These are phyloP conservation scores for Myochromella boudieri DNA, from an alignment of 768 basidiomycete genomes.

Conservation along the genomic window DNA sequence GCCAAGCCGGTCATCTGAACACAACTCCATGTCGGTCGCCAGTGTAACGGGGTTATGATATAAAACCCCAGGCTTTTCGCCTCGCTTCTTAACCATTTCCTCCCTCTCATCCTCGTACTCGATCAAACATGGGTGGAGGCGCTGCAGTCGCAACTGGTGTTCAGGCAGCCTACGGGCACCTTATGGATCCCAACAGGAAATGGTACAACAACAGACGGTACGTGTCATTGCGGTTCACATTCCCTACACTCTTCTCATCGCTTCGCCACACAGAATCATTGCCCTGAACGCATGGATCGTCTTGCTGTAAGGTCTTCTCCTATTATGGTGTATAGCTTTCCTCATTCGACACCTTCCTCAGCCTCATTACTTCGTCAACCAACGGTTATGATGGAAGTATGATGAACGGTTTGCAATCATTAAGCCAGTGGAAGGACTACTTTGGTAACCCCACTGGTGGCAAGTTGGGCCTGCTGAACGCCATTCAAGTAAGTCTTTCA, in stretches of 20 bases:
- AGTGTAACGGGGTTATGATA: constrained; percentile 19
- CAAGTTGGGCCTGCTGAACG: constrained; percentile 68
- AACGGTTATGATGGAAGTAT: constrained; percentile 78
- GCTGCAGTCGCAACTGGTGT: constrained; percentile 35
- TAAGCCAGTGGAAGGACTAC: constrained; percentile 60
- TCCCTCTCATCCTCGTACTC: constrained; percentile 22
- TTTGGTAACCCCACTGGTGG: constrained; percentile 59
- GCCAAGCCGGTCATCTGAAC: constrained; percentile 31
- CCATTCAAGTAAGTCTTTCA: constrained; percentile 62
- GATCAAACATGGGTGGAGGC: constrained; percentile 55
- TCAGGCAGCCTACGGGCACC: constrained; percentile 44
- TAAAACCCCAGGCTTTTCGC: constrained; percentile 30
- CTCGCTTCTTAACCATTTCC: constrained; percentile 30
- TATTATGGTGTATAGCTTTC: not conserved
- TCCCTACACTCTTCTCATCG: not conserved
- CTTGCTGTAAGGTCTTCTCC: constrained; percentile 47
- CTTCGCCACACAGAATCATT: constrained; percentile 45
- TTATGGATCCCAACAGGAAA: constrained; percentile 63
- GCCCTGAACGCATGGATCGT: constrained; percentile 68
- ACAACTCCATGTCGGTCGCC: constrained; percentile 19
- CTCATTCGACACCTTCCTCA: constrained; percentile 18
- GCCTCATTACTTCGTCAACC: constrained; percentile 74
- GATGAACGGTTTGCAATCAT: constrained; percentile 79
- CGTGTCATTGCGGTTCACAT: not conserved
- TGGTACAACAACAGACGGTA: constrained; percentile 81